Base-by-base conservation (phyloP, 306 rosid species). In the Corylus avellana region DNA sequence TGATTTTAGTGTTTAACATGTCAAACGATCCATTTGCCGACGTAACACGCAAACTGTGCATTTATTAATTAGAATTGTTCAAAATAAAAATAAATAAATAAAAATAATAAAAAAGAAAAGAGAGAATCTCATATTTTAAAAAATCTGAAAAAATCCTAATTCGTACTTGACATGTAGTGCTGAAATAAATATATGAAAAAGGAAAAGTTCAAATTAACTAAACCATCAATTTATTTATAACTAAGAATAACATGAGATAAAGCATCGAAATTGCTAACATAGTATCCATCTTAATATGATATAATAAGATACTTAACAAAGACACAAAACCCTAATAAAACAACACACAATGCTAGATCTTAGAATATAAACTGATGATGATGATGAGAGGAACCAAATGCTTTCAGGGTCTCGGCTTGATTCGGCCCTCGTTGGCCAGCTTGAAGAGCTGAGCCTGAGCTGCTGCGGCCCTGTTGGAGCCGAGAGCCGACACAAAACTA, bases 381-480 rank as follows among this genome's bases (percentile, higher is more conserved):
- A 1, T 14, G 35, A 22, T 22, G 25, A 22, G 25, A 76, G 50
- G 27, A 72, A 82, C 51, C 48, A 72, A 76, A 37, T 42, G 46
- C 53, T 7, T 47, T 88, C 86, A 91, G 6, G 80, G 80, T 72
- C 80, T 69, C 17, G 90, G 87, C 85, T 90, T 91, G 81, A 87
- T 81, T 72, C 80, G 79, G 1, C 97, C 95, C 83, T 92, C 97
- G 20, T 94, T 94, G 84, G 98, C 98, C 80, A 87, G 79, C 90
- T 86, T 91, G 95, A 94, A 94, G 79, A 86, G 78, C 0, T 82
- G 85, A 25, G 97, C 97, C 58, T 94, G 98, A 58, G 83, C 58
- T 29, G 86, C 77, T 54, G 97, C 97, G 0, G 93, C 97, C 72
- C 83, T 91, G 91, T 90, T 88, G 16, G 98, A 92, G 62, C 77